Percentiles rank a stretch among this genome's conserved stretches.
Conservation (phyloP, 2,329 filamentous ascomycete species). For the Didymella exigua region DNA sequence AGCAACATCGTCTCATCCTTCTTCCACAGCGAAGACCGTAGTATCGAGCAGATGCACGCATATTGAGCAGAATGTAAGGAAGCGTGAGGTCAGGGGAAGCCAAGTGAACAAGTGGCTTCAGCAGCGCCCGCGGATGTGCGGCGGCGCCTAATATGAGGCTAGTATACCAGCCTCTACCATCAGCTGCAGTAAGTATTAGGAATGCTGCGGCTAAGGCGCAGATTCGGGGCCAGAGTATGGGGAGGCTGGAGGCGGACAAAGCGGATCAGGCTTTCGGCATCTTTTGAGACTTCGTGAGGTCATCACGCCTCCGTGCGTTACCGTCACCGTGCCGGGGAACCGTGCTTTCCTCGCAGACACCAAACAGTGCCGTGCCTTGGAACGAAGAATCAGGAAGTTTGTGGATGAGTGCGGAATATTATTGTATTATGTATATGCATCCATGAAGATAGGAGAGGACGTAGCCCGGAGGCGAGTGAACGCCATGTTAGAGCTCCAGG, state of each 20-base stretch:
- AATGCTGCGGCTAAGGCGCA: not conserved
- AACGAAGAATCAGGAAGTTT: not conserved
- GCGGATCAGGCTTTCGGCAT: constrained; percentile 11
- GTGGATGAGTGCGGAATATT: not conserved
- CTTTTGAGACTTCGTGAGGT: constrained; percentile 9
- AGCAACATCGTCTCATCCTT: too few species aligned
- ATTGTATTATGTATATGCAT: not conserved
- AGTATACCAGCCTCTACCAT: not conserved
- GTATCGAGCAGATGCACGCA: too few species aligned
- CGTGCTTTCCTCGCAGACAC: not conserved
- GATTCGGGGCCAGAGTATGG: constrained; percentile 9
- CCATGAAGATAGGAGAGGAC: not conserved
- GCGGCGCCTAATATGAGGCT: not conserved
- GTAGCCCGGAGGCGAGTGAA: not conserved
- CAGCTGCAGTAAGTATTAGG: not conserved
- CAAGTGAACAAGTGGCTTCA: not conserved
- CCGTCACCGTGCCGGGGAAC: not conserved
- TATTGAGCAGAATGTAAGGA: too few species aligned
- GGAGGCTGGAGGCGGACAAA: constrained; percentile 8
- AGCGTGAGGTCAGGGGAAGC: not conserved
- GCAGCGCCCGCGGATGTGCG: not conserved
- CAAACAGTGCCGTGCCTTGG: not conserved
- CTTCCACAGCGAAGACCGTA: too few species aligned
- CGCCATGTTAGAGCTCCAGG: not conserved
- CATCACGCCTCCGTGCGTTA: constrained; percentile 13